Conservation (phyloP, 2,329 filamentous ascomycete genomes). For the Cladophialophora psammophila region DNA sequence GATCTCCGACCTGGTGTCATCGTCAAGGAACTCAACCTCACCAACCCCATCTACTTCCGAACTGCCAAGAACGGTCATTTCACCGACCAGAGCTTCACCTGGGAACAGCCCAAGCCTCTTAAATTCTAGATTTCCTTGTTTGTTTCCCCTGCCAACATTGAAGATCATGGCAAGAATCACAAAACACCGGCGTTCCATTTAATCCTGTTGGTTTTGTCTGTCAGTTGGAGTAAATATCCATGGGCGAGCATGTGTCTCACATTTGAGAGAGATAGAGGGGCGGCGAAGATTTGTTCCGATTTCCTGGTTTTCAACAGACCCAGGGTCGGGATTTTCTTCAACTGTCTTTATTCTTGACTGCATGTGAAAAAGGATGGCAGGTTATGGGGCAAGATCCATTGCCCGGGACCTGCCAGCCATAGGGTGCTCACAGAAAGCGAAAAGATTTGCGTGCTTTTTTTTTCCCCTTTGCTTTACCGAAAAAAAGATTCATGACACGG, state of each 20-base stretch:
- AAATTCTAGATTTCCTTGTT: constrained; percentile 72
- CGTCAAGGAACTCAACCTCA: constrained; percentile 93
- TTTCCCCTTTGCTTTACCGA: constrained; percentile 12
- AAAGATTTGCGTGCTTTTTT: constrained; percentile 18
- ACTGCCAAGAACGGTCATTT: constrained; percentile 99
- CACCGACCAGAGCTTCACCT: constrained; percentile 96
- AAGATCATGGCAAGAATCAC: constrained; percentile 12
- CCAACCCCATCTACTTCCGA: constrained; percentile 96
- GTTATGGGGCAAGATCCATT: not conserved
- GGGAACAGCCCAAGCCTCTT: constrained; percentile 97
- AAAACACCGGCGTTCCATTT: constrained; percentile 13
- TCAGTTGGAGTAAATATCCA: constrained; percentile 10
- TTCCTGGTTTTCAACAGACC: constrained; percentile 37
- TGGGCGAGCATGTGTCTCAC: constrained; percentile 11
- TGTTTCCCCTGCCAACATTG: constrained; percentile 8
- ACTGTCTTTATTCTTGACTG: constrained; percentile 16
- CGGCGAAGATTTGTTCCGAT: constrained; percentile 13
- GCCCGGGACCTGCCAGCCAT: not conserved
- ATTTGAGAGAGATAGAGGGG: constrained; percentile 5
- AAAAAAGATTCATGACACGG: constrained; percentile 20
- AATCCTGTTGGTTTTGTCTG: not conserved
- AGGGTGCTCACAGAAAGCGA: constrained; percentile 17
- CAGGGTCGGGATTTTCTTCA: constrained; percentile 10
- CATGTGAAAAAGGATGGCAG: constrained; percentile 3
- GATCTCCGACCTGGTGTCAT: constrained; percentile 98